A percentile compares a stretch with the other conserved stretches of the same genome.
These are phyloP conservation scores for Ilex aquifolium DNA, from an alignment of 257 asterid species.

Conservation along the genomic window DNA sequence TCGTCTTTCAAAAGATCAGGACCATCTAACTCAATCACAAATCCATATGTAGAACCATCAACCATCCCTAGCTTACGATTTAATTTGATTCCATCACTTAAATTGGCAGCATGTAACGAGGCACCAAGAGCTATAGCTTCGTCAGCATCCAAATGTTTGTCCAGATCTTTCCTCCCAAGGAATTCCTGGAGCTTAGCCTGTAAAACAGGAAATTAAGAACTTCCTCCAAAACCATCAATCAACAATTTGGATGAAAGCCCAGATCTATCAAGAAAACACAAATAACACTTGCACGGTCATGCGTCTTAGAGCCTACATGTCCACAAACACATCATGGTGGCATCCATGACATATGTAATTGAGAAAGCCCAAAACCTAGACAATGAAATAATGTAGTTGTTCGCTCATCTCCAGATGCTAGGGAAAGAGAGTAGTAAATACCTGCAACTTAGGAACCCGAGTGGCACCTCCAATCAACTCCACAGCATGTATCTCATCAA, in stretches of 20 bases:
- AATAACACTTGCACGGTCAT: not conserved
- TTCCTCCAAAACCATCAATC: not conserved
- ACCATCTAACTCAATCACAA: conserved; percentile 71
- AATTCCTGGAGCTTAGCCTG: conserved; percentile 97
- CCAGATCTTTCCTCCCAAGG: conserved; percentile 91
- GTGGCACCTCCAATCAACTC: conserved; percentile 99
- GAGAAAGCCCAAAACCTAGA: conserved; percentile 3
- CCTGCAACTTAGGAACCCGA: conserved; percentile 98
- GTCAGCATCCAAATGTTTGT: conserved; percentile 93
- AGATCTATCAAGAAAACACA: conserved; percentile 3
- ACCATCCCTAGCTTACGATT: conserved; percentile 98
- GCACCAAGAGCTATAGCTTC: conserved; percentile 97
- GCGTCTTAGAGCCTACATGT: conserved; percentile 2
- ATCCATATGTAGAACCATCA: conserved; percentile 92
- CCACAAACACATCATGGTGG: conserved; percentile 6
- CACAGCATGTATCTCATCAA: conserved; percentile 79
- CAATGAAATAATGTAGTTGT: too few species aligned
- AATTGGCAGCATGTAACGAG: conserved; percentile 92
- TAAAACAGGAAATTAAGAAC: conserved; percentile 12
- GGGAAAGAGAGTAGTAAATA: conserved; percentile 17
- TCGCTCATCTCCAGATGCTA: not conserved
- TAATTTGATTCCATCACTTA: conserved; percentile 96
- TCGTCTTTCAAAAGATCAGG: conserved; percentile 80
- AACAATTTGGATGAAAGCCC: conserved; percentile 7
- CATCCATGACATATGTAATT: not conserved